Conservation (phyloP, 257 asterid species). For the Dorcoceras hygrometricum region DNA sequence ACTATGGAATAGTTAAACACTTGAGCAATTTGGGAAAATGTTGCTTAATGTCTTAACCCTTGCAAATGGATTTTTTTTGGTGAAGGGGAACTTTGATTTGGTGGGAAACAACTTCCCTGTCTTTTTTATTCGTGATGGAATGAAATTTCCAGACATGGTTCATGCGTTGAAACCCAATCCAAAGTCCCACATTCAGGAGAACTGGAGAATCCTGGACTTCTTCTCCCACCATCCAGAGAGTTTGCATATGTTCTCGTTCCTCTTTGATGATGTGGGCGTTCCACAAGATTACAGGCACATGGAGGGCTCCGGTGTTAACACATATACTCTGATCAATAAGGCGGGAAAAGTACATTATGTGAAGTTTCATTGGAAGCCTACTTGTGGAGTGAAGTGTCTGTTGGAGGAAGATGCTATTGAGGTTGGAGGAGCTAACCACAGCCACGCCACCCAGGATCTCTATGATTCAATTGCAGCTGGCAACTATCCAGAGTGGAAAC, state of each 20-base stretch:
- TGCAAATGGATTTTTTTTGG: constrained; percentile 13
- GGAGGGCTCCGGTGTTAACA: constrained; percentile 93
- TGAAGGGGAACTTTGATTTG: constrained; percentile 89
- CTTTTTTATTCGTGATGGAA: constrained; percentile 84
- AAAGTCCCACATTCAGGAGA: constrained; percentile 89
- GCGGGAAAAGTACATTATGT: constrained; percentile 84
- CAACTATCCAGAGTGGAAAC: constrained; percentile 96
- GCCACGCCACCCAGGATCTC: constrained; percentile 97
- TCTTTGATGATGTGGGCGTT: constrained; percentile 81
- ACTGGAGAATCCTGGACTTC: constrained; percentile 89
- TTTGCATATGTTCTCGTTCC: constrained; percentile 73
- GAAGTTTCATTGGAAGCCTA: constrained; percentile 98
- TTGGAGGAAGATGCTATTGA: constrained; percentile 73
- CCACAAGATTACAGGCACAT: constrained; percentile 97
- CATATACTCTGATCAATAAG: constrained; percentile 81
- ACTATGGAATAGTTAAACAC: neutral
- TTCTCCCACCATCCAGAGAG: constrained; percentile 97
- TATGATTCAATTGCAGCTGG: constrained; percentile 87
- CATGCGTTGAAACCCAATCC: constrained; percentile 96
- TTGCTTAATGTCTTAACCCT: neutral
- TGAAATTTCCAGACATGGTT: constrained; percentile 89
- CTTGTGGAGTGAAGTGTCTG: constrained; percentile 88
- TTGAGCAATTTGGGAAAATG: no score
- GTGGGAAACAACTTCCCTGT: constrained; percentile 99
- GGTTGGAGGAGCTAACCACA: constrained; percentile 90